Evolutionary conservation across 176 grass and related monocot genomes (phyloP).

Genomic region (Panicum miliaceum): DNA sequence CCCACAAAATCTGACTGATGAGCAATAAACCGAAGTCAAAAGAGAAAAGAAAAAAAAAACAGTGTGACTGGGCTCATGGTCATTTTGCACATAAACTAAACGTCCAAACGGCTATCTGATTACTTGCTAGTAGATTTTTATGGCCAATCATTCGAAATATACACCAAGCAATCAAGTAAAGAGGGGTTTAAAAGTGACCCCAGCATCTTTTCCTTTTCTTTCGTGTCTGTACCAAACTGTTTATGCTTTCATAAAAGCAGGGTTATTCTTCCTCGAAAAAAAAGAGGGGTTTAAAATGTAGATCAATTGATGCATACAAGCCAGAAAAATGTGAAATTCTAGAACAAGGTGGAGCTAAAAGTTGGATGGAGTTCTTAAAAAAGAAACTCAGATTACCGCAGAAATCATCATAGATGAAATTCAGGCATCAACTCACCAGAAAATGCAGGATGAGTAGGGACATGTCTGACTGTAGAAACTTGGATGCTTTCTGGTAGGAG

Average conservation of each 20-base stretch:
- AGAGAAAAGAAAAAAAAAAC: not conserved
- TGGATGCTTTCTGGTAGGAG: conserved; percentile 82
- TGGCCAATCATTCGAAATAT: not conserved
- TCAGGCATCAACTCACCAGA: conserved; percentile 59
- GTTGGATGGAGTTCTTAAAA: not conserved
- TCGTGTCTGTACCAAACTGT: too few relatives aligned
- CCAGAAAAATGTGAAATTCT: conserved; percentile 15
- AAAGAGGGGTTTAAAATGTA: not conserved
- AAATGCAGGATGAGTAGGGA: conserved; percentile 58
- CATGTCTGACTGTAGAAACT: conserved; percentile 64
- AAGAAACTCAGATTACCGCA: not conserved
- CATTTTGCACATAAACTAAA: conserved; percentile 24
- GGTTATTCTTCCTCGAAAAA: too few relatives aligned
- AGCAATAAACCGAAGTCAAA: conserved; percentile 23
- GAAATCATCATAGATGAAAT: not conserved
- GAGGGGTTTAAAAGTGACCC: too few relatives aligned
- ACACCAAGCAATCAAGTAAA: not conserved
- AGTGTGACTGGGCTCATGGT: not conserved
- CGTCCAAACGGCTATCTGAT: not conserved
- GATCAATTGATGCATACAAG: not conserved
- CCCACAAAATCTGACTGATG: not conserved
- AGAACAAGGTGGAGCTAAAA: conserved; percentile 1
- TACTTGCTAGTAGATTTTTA: not conserved
- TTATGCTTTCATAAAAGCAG: too few relatives aligned
- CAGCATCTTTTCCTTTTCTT: too few relatives aligned